phyloP scores from a whole-genome alignment of 148 eudicot species.

The Mesembryanthemum crystallinum region DNA sequence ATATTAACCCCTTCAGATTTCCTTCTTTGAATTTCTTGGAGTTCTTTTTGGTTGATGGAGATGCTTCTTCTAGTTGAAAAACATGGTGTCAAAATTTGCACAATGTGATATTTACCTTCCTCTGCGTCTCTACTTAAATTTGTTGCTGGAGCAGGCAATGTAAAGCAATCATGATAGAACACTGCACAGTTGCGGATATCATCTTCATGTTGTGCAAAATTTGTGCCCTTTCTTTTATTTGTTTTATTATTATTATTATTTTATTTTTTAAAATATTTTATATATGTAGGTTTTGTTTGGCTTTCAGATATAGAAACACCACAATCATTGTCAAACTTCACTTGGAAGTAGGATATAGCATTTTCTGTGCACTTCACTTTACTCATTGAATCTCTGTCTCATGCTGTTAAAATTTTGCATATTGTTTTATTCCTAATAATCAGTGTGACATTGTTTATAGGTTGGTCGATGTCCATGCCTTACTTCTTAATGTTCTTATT shows the following conservation, averaged over 20 bases:
- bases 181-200: neutral
- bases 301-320: too few relatives aligned
- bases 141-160: neutral
- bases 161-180: neutral
- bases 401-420: neutral
- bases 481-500: too few relatives aligned
- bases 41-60: neutral
- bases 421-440: too few relatives aligned
- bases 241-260: too few relatives aligned
- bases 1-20: neutral
- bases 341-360: too few relatives aligned
- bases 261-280: too few relatives aligned
- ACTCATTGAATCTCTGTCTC: neutral
- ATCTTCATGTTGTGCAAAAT: conserved; percentile 4
- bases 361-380: too few relatives aligned
- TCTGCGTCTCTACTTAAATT: neutral
- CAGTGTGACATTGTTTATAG: too few relatives aligned
- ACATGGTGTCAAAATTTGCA: neutral
- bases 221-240: neutral
- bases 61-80: neutral
- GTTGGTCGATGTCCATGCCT: too few relatives aligned
- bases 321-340: too few relatives aligned
- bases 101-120: neutral
- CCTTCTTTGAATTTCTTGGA: neutral
- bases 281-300: too few relatives aligned